phyloP scores from a whole-genome alignment of 441 rosid genomes.

The Euphorbia celastroides region DNA sequence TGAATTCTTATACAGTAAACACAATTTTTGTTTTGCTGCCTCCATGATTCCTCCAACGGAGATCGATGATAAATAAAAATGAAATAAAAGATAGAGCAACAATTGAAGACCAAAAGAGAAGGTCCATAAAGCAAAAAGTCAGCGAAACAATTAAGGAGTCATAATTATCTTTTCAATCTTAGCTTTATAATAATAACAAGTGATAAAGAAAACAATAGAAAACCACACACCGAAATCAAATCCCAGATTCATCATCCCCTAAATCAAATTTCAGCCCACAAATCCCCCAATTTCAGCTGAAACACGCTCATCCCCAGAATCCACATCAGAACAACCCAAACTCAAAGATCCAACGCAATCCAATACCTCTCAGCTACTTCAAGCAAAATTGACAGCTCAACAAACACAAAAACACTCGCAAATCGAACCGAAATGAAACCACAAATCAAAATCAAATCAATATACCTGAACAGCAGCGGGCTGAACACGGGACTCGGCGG shows the following conservation, averaged over 20 bases:
- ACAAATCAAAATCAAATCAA: background rate
- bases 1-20: background rate
- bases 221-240: background rate
- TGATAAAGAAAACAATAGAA: background rate
- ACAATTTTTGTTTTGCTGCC: background rate
- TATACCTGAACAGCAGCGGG: constrained; percentile 62
- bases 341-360: constrained; percentile 23
- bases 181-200: background rate
- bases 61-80: background rate
- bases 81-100: background rate
- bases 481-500: constrained; percentile 79
- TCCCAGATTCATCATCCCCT: background rate
- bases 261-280: background rate
- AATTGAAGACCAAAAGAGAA: background rate
- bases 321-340: constrained; percentile 5
- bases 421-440: background rate
- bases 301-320: constrained; percentile 2
- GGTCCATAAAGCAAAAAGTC: background rate
- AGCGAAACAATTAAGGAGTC: background rate
- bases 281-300: background rate
- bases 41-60: background rate
- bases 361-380: background rate
- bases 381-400: background rate
- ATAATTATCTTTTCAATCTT: background rate
- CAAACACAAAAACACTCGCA: background rate